Percentiles rank a stretch among this genome's conserved stretches.
These are phyloP conservation scores for Phytopythium aichiense DNA, from an alignment of 352 stramenopile genomes.

Conservation along the genomic window DNA sequence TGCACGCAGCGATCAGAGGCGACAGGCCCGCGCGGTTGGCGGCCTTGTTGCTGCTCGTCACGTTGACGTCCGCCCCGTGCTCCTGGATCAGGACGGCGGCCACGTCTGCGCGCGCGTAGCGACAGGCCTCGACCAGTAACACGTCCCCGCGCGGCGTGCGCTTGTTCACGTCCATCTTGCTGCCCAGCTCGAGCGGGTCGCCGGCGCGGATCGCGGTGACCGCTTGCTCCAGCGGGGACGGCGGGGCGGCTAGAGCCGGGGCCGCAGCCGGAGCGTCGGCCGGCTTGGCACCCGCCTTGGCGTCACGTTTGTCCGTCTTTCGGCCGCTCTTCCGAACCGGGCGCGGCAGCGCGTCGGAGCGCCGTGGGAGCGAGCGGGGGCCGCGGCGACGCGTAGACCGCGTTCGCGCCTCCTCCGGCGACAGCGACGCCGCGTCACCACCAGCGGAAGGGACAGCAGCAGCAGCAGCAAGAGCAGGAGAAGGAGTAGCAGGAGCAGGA, in stretches of 20 bases:
- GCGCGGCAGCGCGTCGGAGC: background rate
- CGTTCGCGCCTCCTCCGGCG: background rate
- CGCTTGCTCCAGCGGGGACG: slow-evolving; percentile 18
- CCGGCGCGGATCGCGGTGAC: slow-evolving; percentile 24
- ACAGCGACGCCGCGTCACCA: background rate
- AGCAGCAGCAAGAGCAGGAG: background rate
- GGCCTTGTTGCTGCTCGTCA: slow-evolving; percentile 23
- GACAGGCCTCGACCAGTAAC: slow-evolving; percentile 51
- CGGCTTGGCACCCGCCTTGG: background rate
- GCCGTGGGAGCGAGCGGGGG: background rate
- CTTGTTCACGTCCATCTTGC: slow-evolving; percentile 34
- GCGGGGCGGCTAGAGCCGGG: background rate
- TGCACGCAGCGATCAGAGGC: slow-evolving; percentile 49
- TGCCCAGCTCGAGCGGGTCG: slow-evolving; percentile 18
- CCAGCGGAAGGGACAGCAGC: background rate
- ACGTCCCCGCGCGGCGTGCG: slow-evolving; percentile 31
- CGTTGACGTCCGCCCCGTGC: slow-evolving; percentile 33
- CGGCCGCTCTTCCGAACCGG: background rate
- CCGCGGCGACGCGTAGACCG: background rate
- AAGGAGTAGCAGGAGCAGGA: too few species aligned
- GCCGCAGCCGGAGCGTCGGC: background rate
- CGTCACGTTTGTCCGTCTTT: background rate
- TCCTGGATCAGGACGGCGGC: slow-evolving; percentile 22
- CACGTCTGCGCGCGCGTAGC: slow-evolving; percentile 47
- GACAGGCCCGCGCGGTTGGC: slow-evolving; percentile 35